phyloP scores from a whole-genome alignment of 345 rosid species.

The Dipteronia sinensis region DNA sequence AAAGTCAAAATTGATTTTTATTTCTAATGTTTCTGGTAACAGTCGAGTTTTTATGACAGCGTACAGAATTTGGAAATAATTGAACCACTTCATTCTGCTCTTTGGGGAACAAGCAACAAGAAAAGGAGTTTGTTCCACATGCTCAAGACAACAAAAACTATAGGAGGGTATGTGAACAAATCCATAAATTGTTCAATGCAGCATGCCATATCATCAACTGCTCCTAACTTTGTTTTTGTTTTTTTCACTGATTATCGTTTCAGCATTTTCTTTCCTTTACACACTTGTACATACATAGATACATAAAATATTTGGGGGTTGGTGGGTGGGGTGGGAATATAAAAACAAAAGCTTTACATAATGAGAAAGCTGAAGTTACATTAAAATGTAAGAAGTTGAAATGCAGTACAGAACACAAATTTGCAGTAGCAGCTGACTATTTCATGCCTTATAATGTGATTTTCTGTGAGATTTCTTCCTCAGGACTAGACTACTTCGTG shows the following conservation, averaged over 20 bases:
- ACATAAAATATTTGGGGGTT: neutral
- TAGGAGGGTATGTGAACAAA: slow-evolving; percentile 70
- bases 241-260: neutral
- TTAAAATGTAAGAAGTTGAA: neutral
- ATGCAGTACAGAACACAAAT: neutral
- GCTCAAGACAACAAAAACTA: slow-evolving; percentile 95
- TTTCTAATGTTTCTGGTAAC: slow-evolving; percentile 5
- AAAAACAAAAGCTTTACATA: neutral
- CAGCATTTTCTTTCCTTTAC: neutral
- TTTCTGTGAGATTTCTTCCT: slow-evolving; percentile 30
- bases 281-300: neutral
- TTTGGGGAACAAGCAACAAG: slow-evolving; percentile 88
- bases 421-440: neutral
- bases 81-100: slow-evolving; percentile 81
- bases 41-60: slow-evolving; percentile 45
- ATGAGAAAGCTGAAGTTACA: neutral
- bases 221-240: slow-evolving; percentile 10
- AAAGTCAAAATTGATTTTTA: neutral
- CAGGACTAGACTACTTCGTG: slow-evolving; percentile 98
- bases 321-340: neutral
- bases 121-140: slow-evolving; percentile 92
- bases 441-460: slow-evolving; percentile 14
- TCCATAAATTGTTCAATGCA: slow-evolving; percentile 11
- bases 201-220: slow-evolving; percentile 15
- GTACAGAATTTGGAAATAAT: slow-evolving; percentile 91